A percentile compares a stretch with the other conserved stretches of the same genome.
These are phyloP conservation scores for Cucurbita pepo DNA, from an alignment of 306 rosid genomes.

Conservation along the genomic window DNA sequence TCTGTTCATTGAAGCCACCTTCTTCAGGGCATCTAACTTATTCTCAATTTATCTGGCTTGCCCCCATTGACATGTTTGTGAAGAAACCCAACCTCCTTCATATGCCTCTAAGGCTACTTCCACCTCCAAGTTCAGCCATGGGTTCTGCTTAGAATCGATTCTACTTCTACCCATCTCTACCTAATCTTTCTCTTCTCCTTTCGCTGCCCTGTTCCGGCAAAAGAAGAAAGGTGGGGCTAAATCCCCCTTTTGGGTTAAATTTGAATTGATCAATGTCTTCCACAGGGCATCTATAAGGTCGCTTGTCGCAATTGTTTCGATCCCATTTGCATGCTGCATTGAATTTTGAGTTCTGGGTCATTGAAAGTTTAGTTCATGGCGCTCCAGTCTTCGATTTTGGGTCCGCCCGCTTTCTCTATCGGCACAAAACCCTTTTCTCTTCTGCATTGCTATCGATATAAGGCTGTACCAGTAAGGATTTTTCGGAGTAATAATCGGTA, in stretches of 20 bases:
- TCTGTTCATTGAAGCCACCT: not conserved
- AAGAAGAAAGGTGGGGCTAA: not conserved
- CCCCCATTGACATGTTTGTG: not conserved
- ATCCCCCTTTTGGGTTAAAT: not conserved
- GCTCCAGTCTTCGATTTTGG: constrained; percentile 19
- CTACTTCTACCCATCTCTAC: not conserved
- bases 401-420: constrained; percentile 7
- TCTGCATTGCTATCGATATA: constrained; percentile 16
- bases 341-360: constrained; percentile 8
- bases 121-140: not conserved
- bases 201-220: not conserved
- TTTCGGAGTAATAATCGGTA: constrained; percentile 12
- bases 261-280: not conserved
- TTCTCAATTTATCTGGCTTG: not conserved
- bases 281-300: not conserved
- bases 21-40: not conserved
- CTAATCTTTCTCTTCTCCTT: not conserved
- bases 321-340: constrained; percentile 2
- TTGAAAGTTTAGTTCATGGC: constrained; percentile 14
- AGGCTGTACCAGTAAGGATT: constrained; percentile 19
- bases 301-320: not conserved
- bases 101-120: not conserved
- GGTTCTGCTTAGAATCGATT: not conserved
- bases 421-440: constrained; percentile 12
- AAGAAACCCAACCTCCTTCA: not conserved